Percentiles rank a stretch among this genome's conserved stretches.
Evolutionary conservation across 805 yeast genomes (phyloP).

Genomic region (Lachancea cidri): DNA sequence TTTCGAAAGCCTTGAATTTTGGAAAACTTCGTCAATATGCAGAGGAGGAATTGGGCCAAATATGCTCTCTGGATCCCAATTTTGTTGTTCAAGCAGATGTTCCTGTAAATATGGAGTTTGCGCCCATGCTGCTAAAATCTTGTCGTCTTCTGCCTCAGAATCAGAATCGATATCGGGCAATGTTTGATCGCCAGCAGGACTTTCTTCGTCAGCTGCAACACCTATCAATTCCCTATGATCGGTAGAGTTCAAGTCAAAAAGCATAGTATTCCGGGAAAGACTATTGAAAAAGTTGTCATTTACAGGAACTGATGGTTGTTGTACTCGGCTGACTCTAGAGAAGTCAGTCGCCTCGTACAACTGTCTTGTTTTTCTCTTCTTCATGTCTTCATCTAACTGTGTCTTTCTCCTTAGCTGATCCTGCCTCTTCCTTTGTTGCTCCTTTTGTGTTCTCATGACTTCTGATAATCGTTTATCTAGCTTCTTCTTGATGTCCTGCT

Average conservation of each 20-base stretch:
- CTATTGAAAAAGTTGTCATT: not conserved
- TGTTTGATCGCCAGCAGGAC: conserved; percentile 17
- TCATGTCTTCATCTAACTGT: conserved; percentile 22
- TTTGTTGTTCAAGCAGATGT: conserved; percentile 42
- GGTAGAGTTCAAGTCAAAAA: conserved; percentile 26
- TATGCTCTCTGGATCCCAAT: conserved; percentile 57
- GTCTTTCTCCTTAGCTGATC: conserved; percentile 27
- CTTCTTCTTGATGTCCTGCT: conserved; percentile 28
- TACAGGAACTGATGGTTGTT: not conserved
- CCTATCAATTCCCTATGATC: conserved; percentile 29
- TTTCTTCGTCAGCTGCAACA: conserved; percentile 8
- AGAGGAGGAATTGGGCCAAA: conserved; percentile 74
- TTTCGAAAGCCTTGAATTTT: conserved; percentile 42
- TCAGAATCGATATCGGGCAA: conserved; percentile 47
- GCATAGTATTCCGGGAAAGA: conserved; percentile 11
- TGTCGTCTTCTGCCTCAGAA: conserved; percentile 49
- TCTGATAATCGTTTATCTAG: conserved; percentile 29
- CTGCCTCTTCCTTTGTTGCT: conserved; percentile 19
- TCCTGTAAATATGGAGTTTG: conserved; percentile 49
- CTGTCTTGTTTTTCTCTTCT: conserved; percentile 16
- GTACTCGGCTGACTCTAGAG: not conserved
- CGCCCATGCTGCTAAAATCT: conserved; percentile 57
- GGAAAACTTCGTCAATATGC: conserved; percentile 65
- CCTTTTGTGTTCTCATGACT: conserved; percentile 30
- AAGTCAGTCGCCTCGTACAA: conserved; percentile 4